phyloP scores from a whole-genome alignment of 768 basidiomycete genomes.

The Kwoniella sp. region DNA sequence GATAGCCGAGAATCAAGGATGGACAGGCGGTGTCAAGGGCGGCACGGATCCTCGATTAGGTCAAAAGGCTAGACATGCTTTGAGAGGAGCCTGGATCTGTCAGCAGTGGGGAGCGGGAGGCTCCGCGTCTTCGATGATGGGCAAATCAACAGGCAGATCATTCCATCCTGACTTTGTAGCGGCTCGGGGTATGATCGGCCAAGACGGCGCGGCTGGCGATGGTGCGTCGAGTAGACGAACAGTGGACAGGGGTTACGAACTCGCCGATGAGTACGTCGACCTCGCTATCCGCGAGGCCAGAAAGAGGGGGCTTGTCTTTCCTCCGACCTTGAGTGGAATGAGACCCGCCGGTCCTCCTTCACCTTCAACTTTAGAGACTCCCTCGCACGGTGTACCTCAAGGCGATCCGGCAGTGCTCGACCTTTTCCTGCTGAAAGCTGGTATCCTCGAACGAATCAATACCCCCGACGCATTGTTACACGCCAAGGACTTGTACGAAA shows the following conservation, averaged over 20 bases:
- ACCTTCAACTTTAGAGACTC: background rate
- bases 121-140: slow-evolving; percentile 27
- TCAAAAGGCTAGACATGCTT: slow-evolving; percentile 46
- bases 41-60: slow-evolving; percentile 49
- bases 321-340: slow-evolving; percentile 27
- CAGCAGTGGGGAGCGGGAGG: slow-evolving; percentile 47
- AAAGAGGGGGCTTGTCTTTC: slow-evolving; percentile 43
- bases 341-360: slow-evolving; percentile 16
- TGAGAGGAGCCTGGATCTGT: slow-evolving; percentile 52
- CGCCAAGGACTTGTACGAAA: slow-evolving; percentile 50
- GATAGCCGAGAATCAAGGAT: slow-evolving; percentile 44
- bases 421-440: slow-evolving; percentile 50
- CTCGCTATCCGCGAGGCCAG: slow-evolving; percentile 44
- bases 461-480: slow-evolving; percentile 33
- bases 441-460: slow-evolving; percentile 48
- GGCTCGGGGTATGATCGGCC: slow-evolving; percentile 40
- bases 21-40: slow-evolving; percentile 47
- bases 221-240: slow-evolving; percentile 12
- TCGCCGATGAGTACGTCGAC: slow-evolving; percentile 51
- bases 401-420: slow-evolving; percentile 46
- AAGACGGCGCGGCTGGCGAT: background rate
- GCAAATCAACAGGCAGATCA: slow-evolving; percentile 15
- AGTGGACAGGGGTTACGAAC: slow-evolving; percentile 47
- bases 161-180: slow-evolving; percentile 34
- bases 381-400: slow-evolving; percentile 11